Evolutionary conservation across 805 yeast genomes (phyloP), one percentile per base, ranked within the genome.

Genomic region (Cyberlindnera suaveolens): DNA sequence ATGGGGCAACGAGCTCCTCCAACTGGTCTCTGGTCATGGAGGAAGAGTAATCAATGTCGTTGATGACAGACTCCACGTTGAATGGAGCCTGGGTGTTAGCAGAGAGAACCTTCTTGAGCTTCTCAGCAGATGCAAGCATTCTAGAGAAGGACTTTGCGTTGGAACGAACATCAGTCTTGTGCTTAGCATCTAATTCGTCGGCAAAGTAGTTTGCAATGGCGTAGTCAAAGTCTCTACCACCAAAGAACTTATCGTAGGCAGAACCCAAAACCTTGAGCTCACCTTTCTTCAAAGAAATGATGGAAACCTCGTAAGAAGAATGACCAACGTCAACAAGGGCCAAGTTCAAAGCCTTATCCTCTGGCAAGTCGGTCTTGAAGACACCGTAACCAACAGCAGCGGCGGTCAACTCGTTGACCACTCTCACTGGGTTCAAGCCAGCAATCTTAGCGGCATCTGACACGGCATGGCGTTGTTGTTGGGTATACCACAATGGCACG

Each of bases 341-440:
- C 57, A 93, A 85, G 61, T 78, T 84, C 72, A 85, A 82, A 62
- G 90, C 83, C 67, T 83, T 85, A 59, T 87, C 96, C 68, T 89
- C 98, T 60, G 98, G 96, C 60, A 93, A 77, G 63, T 91, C 97
- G 53, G 85, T 78, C 79, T 93, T 90, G 84, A 93, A 93, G 48
- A 93, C 96, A 75, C 99, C 99, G 74, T 93, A 95, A 58, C 97
- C 95, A 53, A 93, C 96, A 60, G 97, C 98, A 49, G 99, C 99
- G 48, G 99, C 98, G 45, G 98, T 90, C 54, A 86, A 83, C 67
- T 93, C 99, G 68, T 93, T 93, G 57, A 93, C 96, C 52, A 93
- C 81, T 78, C 99, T 86, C 47, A 93, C 97, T 48, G 99, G 98
- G 81, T 93, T 93, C 63, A 93, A 77, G 51, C 96, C 96, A 47